A percentile compares a stretch with the other conserved stretches of the same genome.
phyloP scores from a whole-genome alignment of 352 stramenopile species.

The Lagenidium sp. region DNA sequence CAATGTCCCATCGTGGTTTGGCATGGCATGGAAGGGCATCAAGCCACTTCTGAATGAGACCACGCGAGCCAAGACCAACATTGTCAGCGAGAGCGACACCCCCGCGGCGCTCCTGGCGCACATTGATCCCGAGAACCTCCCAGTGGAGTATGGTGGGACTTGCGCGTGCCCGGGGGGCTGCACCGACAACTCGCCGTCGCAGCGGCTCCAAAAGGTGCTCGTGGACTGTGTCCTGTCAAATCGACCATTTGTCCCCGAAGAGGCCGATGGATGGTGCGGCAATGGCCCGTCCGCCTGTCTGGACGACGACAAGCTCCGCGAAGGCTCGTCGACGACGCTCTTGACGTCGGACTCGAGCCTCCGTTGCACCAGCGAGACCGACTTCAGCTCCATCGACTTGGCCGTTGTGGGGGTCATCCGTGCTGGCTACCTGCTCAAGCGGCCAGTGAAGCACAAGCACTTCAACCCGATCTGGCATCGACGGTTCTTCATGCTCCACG shows the following conservation, averaged over 20 bases:
- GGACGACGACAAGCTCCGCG: constrained; percentile 3
- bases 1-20: constrained; percentile 89
- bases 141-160: constrained; percentile 57
- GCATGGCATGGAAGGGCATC: constrained; percentile 87
- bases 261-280: constrained; percentile 7
- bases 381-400: background rate
- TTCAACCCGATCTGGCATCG: constrained; percentile 61
- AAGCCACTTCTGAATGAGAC: constrained; percentile 83
- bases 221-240: constrained; percentile 41
- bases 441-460: constrained; percentile 82
- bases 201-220: constrained; percentile 38
- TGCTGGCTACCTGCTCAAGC: constrained; percentile 73
- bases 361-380: background rate
- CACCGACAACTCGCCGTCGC: constrained; percentile 55
- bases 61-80: constrained; percentile 83
- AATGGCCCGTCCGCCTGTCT: background rate
- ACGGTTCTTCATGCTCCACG: constrained; percentile 64
- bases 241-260: constrained; percentile 33
- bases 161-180: constrained; percentile 61
- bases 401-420: constrained; percentile 65
- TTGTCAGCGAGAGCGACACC: constrained; percentile 64
- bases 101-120: constrained; percentile 33
- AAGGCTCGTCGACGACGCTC: constrained; percentile 10
- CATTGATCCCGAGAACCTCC: constrained; percentile 58
- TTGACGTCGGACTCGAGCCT: constrained; percentile 1